phyloP scores from a whole-genome alignment of 75 land plant genomes.

The Cunninghamia lanceolata region DNA sequence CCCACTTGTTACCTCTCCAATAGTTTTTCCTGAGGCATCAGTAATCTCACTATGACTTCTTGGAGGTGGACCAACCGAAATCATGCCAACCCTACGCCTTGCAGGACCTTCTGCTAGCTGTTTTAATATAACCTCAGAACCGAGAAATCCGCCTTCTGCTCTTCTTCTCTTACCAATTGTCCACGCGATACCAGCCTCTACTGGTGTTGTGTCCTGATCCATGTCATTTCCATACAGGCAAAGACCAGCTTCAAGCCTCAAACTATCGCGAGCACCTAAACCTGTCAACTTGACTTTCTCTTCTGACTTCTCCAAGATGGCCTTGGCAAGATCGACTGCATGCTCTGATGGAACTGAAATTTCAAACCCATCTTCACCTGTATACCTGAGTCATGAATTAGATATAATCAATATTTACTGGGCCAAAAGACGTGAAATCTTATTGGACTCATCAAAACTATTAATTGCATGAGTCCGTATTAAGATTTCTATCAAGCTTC shows the following conservation, averaged over 20 bases:
- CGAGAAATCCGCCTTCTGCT: conserved; percentile 90
- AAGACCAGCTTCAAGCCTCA: conserved; percentile 93
- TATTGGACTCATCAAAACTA: neutral
- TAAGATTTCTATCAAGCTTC: conserved; percentile 4
- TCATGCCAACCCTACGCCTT: conserved; percentile 77
- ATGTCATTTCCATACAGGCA: conserved; percentile 98
- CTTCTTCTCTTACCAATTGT: conserved; percentile 98
- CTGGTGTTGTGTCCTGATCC: conserved; percentile 80
- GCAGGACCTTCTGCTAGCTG: conserved; percentile 80
- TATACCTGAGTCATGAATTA: conserved; percentile 58
- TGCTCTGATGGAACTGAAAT: conserved; percentile 89
- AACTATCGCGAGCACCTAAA: conserved; percentile 94
- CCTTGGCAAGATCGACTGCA: conserved; percentile 85
- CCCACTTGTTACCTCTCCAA: conserved; percentile 96
- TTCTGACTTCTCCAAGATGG: conserved; percentile 82
- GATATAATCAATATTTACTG: neutral
- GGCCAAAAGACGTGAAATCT: neutral
- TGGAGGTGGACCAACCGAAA: conserved; percentile 87
- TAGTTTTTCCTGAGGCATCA: conserved; percentile 42
- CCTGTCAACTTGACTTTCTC: conserved; percentile 85
- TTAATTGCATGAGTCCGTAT: neutral
- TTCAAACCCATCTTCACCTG: conserved; percentile 99
- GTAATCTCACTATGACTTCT: conserved; percentile 84
- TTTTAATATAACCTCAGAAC: conserved; percentile 84
- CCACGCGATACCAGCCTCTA: conserved; percentile 96